Base-by-base conservation (phyloP, 2,329 filamentous ascomycete species). In the Escovopsis weberi region DNA sequence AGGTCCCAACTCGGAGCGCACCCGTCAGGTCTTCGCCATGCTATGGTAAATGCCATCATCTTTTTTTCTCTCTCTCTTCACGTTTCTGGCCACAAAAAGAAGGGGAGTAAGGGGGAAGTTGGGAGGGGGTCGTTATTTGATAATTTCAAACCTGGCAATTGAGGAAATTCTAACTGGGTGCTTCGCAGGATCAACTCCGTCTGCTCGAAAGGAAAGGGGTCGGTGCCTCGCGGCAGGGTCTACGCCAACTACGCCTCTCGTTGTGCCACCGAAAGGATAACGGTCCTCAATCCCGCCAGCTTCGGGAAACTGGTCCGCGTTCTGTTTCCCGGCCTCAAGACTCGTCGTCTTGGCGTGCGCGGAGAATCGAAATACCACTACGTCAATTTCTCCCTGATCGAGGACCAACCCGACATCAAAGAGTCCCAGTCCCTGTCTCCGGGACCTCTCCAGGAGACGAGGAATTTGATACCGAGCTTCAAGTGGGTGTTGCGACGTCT, bases 321-420 rank as follows among this genome's bases (percentile, higher is more conserved):
- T 34, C 82, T 98, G 41, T 98, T 96, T 53, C 89, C 91, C 0
- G 89, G 88, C 36, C 80, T 98, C 19, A 89, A 94, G 63, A 98
- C 91, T 30, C 75, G 91, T 45, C 77, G 91, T 49, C 70, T 98
- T 11, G 91, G 91, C 48, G 88, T 96, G 38, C 79, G 91, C 42
- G 91, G 91, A 49, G 89, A 96, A 65, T 98, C 91, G 12, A 98
- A 98, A 59, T 98, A 98, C 60, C 91, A 98, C 62, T 98, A 98
- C 55, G 77, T 81, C 38, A 79, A 80, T 55, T 82, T 82, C 53
- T 67, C 66, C 11, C 61, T 81, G 40, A 62, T 67, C 36, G 76
- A 80, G 40, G 76, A 80, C 45, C 65, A 72, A 42, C 60, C 67
- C 4, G 70, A 74, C 12, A 47, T 65, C 4, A 59, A 60, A 36